These are phyloP conservation scores for Lasiodiplodia hormozganensis DNA, from an alignment of 2,329 filamentous ascomycete species.

Conservation along the genomic window DNA sequence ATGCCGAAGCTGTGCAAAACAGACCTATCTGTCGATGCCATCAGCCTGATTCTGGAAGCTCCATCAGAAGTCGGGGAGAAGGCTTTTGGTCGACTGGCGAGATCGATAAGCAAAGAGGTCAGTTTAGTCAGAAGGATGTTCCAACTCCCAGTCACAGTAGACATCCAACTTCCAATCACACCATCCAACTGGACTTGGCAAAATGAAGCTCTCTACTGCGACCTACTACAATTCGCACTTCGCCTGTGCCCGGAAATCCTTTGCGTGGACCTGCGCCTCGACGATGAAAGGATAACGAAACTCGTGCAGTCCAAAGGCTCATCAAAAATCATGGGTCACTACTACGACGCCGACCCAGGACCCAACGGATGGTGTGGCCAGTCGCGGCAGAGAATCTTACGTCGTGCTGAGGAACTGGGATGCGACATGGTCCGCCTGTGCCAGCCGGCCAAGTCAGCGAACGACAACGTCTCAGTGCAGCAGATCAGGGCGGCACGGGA, in stretches of 20 bases:
- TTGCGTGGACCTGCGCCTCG: background rate
- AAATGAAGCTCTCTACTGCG: background rate
- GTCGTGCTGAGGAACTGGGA: background rate
- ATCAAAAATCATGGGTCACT: background rate
- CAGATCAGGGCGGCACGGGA: background rate
- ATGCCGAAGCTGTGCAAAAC: background rate
- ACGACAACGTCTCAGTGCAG: constrained; percentile 3
- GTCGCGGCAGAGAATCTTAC: background rate
- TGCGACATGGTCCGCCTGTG: background rate
- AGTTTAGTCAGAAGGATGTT: background rate
- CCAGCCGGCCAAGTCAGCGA: background rate
- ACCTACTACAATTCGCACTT: background rate
- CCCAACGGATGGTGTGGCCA: background rate
- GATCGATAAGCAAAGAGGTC: background rate
- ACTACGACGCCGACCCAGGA: background rate
- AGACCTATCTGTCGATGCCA: background rate
- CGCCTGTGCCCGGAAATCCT: background rate
- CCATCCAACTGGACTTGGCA: background rate
- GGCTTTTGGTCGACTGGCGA: background rate
- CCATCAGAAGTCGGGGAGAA: background rate
- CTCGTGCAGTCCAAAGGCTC: background rate
- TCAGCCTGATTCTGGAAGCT: background rate
- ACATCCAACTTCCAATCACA: background rate
- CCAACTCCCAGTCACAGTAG: background rate
- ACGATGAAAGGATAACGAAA: background rate